Evolutionary conservation across 306 rosid genomes (phyloP), one percentile per base, ranked within the genome.

Genomic region (Glycine soja): DNA sequence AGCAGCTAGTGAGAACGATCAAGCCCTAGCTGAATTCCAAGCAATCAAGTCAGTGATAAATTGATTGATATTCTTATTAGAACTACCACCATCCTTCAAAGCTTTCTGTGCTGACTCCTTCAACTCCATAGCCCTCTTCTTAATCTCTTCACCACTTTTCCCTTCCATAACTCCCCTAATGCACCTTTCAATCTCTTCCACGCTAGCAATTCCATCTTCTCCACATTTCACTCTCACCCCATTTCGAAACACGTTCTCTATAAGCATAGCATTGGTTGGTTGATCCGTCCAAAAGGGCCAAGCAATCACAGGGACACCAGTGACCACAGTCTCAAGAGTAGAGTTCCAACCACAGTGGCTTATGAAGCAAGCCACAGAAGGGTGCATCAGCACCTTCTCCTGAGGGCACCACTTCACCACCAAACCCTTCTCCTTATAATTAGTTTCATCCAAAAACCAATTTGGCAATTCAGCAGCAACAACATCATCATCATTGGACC

Each of bases 261-360:
- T 19, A 0, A 91, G 89, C 81, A 75, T 78, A 2, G 92, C 90
- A 78, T 87, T 91, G 0, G 93, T 89, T 0, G 85, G 87, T 5
- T 91, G 97, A 43, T 91, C 92, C 0, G 86, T 59, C 96, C 93
- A 89, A 32, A 64, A 80, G 0, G 97, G 97, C 80, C 84, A 87
- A 40, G 79, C 91, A 52, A 91, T 76, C 8, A 88, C 88, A 0
- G 92, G 92, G 11, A 89, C 93, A 0, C 97, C 92, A 0, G 85
- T 2, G 0, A 75, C 85, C 59, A 90, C 30, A 0, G 90, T 82
- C 79, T 91, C 93, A 0, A 89, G 84, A 30, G 80, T 77, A 0
- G 96, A 91, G 81, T 85, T 91, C 93, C 96, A 91, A 2, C 96
- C 96, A n/a, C 89, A 80, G 0, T 89, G 93, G n/a, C 88, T 89